Conservation (phyloP, 768 basidiomycete species). For the Lactarius pseudohatsudake region DNA sequence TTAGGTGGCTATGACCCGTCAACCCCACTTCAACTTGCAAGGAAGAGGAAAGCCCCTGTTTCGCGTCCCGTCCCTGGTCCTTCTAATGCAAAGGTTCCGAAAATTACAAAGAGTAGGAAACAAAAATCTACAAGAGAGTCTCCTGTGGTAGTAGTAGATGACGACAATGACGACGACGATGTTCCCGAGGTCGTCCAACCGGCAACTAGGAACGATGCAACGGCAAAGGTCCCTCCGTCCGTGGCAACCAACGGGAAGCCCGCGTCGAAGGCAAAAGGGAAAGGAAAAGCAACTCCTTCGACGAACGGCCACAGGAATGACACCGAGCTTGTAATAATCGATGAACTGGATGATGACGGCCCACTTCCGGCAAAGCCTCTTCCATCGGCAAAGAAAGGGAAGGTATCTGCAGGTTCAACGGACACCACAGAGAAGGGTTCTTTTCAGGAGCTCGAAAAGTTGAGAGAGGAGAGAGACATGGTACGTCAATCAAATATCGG, state of each 20-base stretch:
- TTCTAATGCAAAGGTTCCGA: constrained; percentile 30
- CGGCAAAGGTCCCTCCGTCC: constrained; percentile 15
- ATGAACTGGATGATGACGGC: constrained; percentile 25
- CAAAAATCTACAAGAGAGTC: constrained; percentile 22
- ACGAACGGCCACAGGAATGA: constrained; percentile 23
- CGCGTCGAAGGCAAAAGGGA: constrained; percentile 38
- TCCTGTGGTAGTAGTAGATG: constrained; percentile 22
- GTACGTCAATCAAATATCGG: constrained; percentile 21
- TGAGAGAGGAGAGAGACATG: constrained; percentile 33
- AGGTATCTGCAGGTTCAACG: neutral
- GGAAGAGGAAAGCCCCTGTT: constrained; percentile 29
- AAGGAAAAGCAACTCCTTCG: constrained; percentile 36
- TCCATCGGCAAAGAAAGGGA: constrained; percentile 16
- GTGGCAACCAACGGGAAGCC: constrained; percentile 34
- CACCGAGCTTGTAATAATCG: constrained; percentile 14
- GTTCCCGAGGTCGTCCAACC: constrained; percentile 29
- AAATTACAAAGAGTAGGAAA: constrained; percentile 19
- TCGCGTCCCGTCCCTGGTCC: constrained; percentile 26
- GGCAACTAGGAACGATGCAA: constrained; percentile 25
- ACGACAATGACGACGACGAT: constrained; percentile 31
- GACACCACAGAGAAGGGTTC: neutral
- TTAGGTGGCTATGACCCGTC: constrained; percentile 35
- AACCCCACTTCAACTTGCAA: constrained; percentile 32
- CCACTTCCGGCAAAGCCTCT: constrained; percentile 24
- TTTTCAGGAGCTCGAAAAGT: constrained; percentile 27